phyloP scores from a whole-genome alignment of 768 basidiomycete genomes.

The Jaapia argillacea region DNA sequence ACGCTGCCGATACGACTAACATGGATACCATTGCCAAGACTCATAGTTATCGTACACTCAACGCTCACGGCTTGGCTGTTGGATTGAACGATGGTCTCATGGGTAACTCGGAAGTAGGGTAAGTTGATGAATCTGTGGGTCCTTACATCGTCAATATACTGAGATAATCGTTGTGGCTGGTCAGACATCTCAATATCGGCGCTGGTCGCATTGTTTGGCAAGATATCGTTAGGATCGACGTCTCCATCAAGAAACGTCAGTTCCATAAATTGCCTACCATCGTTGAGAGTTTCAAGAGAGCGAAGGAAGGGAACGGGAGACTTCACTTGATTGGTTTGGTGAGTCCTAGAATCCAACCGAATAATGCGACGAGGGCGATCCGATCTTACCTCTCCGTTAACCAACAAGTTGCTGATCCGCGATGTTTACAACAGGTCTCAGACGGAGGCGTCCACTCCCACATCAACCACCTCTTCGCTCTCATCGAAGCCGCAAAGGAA shows the following conservation, averaged over 20 bases:
- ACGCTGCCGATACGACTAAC: constrained; percentile 71
- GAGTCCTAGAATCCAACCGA: constrained; percentile 78
- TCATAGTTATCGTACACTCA: constrained; percentile 60
- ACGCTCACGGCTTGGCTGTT: constrained; percentile 87
- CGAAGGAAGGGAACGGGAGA: constrained; percentile 75
- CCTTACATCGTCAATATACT: constrained; percentile 3
- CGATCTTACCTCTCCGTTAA: neutral
- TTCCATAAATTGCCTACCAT: constrained; percentile 76
- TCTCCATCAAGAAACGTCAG: constrained; percentile 78
- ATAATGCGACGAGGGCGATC: constrained; percentile 58
- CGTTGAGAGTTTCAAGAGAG: constrained; percentile 61
- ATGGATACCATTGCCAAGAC: constrained; percentile 84
- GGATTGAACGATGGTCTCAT: constrained; percentile 90
- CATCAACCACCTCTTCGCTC: constrained; percentile 80
- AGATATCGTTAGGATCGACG: constrained; percentile 93
- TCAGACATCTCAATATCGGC: constrained; percentile 90
- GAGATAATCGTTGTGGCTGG: neutral
- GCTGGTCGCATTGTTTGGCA: constrained; percentile 96
- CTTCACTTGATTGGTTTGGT: constrained; percentile 87
- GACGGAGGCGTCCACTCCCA: constrained; percentile 98
- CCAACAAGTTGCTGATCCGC: neutral
- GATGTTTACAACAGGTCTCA: constrained; percentile 57
- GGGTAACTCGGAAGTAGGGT: constrained; percentile 99
- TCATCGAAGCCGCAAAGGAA: constrained; percentile 86
- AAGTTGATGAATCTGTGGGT: constrained; percentile 18